These are phyloP conservation scores for Phytophthora syringae DNA, from an alignment of 352 stramenopile species.

Conservation along the genomic window DNA sequence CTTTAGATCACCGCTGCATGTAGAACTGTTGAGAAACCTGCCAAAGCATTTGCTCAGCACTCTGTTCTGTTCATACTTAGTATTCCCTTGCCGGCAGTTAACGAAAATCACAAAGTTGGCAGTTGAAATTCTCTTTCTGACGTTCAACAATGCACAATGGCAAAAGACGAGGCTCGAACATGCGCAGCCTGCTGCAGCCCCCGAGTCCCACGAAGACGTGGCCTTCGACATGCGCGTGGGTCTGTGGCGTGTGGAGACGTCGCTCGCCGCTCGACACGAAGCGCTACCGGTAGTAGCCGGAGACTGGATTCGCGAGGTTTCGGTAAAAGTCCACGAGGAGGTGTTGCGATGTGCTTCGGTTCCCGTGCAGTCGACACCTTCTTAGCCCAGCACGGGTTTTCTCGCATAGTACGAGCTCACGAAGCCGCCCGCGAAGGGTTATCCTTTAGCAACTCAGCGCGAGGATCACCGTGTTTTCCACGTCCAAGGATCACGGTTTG, in stretches of 20 bases:
- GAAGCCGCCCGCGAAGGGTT: slow-evolving; percentile 89
- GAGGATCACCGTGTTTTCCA: slow-evolving; percentile 76
- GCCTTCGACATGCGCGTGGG: slow-evolving; percentile 51
- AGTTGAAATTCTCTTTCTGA: slow-evolving; percentile 14
- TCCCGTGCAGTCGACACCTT: slow-evolving; percentile 69
- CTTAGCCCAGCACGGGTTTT: slow-evolving; percentile 55
- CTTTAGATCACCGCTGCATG: slow-evolving; percentile 38
- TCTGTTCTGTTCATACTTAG: slow-evolving; percentile 33
- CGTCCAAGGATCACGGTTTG: slow-evolving; percentile 74
- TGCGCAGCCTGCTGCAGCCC: not conserved
- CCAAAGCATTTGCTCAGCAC: slow-evolving; percentile 2
- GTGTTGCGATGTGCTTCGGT: slow-evolving; percentile 81
- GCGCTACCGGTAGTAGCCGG: too few relatives aligned
- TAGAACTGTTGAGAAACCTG: slow-evolving; percentile 29
- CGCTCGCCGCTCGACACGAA: slow-evolving; percentile 44
- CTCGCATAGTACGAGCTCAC: slow-evolving; percentile 78
- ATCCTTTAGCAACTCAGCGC: slow-evolving; percentile 53
- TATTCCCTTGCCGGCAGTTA: slow-evolving; percentile 23
- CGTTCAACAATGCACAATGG: too few relatives aligned
- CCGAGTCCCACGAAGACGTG: slow-evolving; percentile 12
- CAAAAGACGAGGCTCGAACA: too few relatives aligned
- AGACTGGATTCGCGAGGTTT: slow-evolving; percentile 65
- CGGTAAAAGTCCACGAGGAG: slow-evolving; percentile 53
- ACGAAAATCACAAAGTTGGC: slow-evolving; percentile 36
- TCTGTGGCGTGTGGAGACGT: slow-evolving; percentile 58